phyloP scores from a whole-genome alignment of 495 filamentous ascomycete genomes.

The Penicillium goetzii region DNA sequence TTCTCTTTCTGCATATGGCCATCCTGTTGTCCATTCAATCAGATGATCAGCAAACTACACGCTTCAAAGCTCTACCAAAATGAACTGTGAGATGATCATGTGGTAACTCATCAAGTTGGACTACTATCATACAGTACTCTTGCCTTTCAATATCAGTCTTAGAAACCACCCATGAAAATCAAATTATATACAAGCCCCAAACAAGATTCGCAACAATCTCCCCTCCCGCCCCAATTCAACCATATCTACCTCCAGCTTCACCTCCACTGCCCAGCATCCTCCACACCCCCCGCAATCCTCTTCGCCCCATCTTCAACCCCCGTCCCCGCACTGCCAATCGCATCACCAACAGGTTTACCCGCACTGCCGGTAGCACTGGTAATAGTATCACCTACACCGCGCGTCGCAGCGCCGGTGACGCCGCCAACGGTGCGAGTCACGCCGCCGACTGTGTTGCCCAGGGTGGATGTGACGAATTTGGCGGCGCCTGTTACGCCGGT shows the following conservation, averaged over 20 bases:
- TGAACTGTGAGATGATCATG: too few species aligned
- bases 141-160: too few species aligned
- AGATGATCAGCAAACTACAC: too few species aligned
- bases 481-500: slow-evolving; percentile 45
- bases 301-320: slow-evolving; percentile 63
- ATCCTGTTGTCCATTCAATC: too few species aligned
- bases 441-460: slow-evolving; percentile 66
- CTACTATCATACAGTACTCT: too few species aligned
- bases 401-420: slow-evolving; percentile 67
- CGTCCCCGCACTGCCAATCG: slow-evolving; percentile 59
- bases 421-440: slow-evolving; percentile 68
- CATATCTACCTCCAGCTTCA: slow-evolving; percentile 19
- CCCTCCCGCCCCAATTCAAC: too few species aligned
- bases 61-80: too few species aligned
- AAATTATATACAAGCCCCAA: not conserved
- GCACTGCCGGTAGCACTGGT: slow-evolving; percentile 63
- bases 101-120: too few species aligned
- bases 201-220: not conserved
- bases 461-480: slow-evolving; percentile 54
- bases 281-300: slow-evolving; percentile 62
- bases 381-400: slow-evolving; percentile 66
- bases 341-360: slow-evolving; percentile 69
- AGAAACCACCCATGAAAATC: too few species aligned
- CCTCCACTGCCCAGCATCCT: slow-evolving; percentile 72
- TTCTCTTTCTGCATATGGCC: too few species aligned